Evolutionary conservation across 441 rosid species (phyloP).

Genomic region (Rhodomyrtus psidioides): DNA sequence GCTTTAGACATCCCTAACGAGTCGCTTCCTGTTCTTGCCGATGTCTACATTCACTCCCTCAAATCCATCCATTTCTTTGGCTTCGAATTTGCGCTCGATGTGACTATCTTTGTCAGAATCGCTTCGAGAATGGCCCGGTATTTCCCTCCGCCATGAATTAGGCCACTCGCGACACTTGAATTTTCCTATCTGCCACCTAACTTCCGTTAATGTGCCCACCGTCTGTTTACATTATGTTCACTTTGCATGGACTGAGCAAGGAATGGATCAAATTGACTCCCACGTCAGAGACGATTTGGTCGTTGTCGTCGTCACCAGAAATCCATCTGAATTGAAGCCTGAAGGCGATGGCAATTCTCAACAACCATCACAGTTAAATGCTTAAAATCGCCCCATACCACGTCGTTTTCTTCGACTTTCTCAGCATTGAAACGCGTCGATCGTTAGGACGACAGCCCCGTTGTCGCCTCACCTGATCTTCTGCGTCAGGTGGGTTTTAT

Average conservation of each 20-base stretch:
- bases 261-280: neutral
- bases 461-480: neutral
- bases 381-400: no score
- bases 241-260: neutral
- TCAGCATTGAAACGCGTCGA: neutral
- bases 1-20: rapidly evolving
- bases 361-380: neutral
- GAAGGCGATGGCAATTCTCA: neutral
- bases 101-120: neutral
- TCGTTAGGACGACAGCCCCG: neutral
- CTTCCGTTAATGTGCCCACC: neutral
- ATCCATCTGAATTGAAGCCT: neutral
- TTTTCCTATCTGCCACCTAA: neutral
- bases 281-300: neutral
- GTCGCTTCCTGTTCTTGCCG: rapidly evolving
- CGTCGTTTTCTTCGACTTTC: neutral
- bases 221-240: neutral
- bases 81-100: neutral
- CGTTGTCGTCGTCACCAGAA: neutral
- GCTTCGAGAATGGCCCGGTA: neutral
- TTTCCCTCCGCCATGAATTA: neutral
- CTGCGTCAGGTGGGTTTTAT: neutral
- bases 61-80: neutral
- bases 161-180: neutral
- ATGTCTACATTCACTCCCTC: neutral